Conservation (phyloP, 2,329 filamentous ascomycete species). For the Pezicula radicicola region DNA sequence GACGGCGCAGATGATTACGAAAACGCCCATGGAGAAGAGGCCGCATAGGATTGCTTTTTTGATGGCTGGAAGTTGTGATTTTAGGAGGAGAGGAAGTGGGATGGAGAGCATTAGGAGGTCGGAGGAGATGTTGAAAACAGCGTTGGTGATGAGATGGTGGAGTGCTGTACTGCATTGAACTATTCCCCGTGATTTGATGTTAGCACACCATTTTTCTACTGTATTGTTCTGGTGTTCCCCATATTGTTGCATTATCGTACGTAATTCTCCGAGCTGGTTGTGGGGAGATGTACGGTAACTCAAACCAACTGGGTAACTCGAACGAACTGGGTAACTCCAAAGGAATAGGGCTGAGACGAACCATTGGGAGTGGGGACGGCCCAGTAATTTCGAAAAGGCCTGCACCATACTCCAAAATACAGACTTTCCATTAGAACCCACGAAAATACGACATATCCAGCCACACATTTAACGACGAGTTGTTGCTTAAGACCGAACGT, state of each 20-base stretch:
- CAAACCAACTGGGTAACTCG: no score
- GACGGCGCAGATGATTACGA: slow-evolving; percentile 47
- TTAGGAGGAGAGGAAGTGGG: slow-evolving; percentile 45
- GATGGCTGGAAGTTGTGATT: slow-evolving; percentile 43
- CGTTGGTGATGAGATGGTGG: slow-evolving; percentile 56
- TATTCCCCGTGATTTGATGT: slow-evolving; percentile 13
- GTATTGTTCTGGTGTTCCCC: no score
- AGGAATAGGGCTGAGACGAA: slow-evolving; percentile 1
- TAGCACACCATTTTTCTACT: no score
- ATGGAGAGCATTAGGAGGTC: slow-evolving; percentile 58
- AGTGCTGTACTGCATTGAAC: slow-evolving; percentile 55
- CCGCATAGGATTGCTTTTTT: slow-evolving; percentile 48
- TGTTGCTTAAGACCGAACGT: slow-evolving; percentile 47
- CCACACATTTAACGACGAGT: slow-evolving; percentile 45
- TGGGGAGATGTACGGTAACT: no score
- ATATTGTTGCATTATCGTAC: no score
- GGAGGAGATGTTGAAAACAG: slow-evolving; percentile 56
- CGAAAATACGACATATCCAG: slow-evolving; percentile 42
- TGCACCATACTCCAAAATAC: slow-evolving; percentile 50
- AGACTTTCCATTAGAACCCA: slow-evolving; percentile 49
- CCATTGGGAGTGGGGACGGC: slow-evolving; percentile 48
- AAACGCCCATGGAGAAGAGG: slow-evolving; percentile 43
- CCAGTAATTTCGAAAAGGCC: slow-evolving; percentile 56
- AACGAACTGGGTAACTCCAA: no score
- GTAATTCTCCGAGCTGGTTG: no score